Base-by-base conservation (phyloP, 1,139 yeast species). In the Taiozyma sp. region DNA sequence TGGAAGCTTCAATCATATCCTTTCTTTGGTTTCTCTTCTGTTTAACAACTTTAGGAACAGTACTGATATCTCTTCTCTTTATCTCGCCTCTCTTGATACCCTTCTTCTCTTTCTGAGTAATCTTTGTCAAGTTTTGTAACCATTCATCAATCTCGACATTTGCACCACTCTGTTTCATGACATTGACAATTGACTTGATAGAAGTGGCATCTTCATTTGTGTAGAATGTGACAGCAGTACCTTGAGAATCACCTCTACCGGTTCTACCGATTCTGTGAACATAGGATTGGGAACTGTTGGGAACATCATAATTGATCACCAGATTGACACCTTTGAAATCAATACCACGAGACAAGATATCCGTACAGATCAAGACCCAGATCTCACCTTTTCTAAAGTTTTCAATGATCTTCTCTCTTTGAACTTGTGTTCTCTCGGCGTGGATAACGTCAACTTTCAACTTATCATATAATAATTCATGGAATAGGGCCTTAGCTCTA, bases 201-300 rank as follows among this genome's bases (percentile, higher is more conserved):
- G 89, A 81, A 51, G 78, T 70, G 13, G 80, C 73, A 65, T 95
- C 99, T 56, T 89, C 96, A 66, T 91, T 92, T 27, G 99, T 91
- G 73, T 88, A 95, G 59, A 92, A 86, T 0, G 99, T 95, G 27
- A 93, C 81, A 0, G 99, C 97, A 60, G 78, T 79, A 54, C 99
- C 99, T 4, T 72, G 64, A 58, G 87, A 81, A 1, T 97, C 97
- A 48, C 93, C 97, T 76, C 99, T 85, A 58, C 99, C 99, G 2
- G 99, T 93, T 75, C 99, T 87, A 69, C 99, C 99, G 62, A 95
- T 90, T 72, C 99, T 81, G 69, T 95, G 99, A 44, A 95, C 97
- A 67, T 95, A 95, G 0, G 97, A 86, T 68, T 93, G 98, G 0
- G 98, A 90, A 48, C 87, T 81, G 62, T 84, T 90, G 16, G 99